phyloP scores from a whole-genome alignment of 192 early-diverging fungal genomes.

The Piromyces finnis region DNA sequence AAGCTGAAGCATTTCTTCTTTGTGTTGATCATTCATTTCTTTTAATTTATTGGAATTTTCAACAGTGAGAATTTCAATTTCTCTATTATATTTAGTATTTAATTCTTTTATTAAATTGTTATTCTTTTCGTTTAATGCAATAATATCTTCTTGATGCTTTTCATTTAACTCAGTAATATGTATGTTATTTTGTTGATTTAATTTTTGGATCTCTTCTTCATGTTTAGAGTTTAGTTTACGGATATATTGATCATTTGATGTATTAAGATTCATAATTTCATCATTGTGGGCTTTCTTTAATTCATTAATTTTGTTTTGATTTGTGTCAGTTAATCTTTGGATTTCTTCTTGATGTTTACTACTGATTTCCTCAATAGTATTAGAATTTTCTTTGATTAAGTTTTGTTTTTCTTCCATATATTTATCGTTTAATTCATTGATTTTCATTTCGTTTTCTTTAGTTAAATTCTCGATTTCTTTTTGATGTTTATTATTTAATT shows the following conservation, averaged over 20 bases:
- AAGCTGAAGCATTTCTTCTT: neutral
- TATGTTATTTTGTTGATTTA: neutral
- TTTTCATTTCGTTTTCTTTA: neutral
- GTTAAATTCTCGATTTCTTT: neutral
- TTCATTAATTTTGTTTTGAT: neutral
- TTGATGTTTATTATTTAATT: neutral
- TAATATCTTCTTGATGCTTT: neutral
- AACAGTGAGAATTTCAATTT: neutral
- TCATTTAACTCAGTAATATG: neutral
- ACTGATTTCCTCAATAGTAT: neutral
- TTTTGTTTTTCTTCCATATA: neutral
- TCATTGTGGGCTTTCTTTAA: neutral
- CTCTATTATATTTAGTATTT: neutral
- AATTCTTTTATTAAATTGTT: neutral
- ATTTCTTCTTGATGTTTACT: neutral
- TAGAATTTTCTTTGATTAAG: neutral
- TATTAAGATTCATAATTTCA: neutral
- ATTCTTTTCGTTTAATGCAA: neutral
- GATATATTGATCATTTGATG: neutral
- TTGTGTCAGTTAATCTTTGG: neutral
- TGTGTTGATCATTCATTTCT: neutral
- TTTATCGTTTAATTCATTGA: neutral
- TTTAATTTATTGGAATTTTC: neutral
- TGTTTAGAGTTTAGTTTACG: neutral
- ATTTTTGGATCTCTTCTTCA: neutral